Evolutionary conservation across 192 early-diverging fungal genomes (phyloP).

Genomic region (Dimargaris xerosporica): DNA sequence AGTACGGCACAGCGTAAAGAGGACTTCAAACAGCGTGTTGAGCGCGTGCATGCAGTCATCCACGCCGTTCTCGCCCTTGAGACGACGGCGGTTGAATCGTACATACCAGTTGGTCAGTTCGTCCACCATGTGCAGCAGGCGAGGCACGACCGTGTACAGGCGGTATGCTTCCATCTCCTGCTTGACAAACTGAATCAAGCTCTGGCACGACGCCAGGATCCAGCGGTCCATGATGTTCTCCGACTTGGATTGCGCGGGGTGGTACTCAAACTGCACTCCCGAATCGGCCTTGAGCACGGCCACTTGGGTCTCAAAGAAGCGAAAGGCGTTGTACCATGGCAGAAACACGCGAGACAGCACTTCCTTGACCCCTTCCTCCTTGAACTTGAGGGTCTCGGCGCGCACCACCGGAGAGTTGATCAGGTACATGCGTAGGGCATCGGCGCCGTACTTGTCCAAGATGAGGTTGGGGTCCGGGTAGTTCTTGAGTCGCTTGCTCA

Average conservation of each 20-base stretch:
- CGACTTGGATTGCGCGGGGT: conserved; percentile 47
- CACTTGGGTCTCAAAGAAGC: conserved; percentile 89
- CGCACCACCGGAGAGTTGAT: conserved; percentile 97
- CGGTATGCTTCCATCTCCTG: conserved; percentile 92
- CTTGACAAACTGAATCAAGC: conserved; percentile 80
- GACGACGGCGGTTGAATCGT: conserved; percentile 89
- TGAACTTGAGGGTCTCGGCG: conserved; percentile 87
- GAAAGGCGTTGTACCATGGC: conserved; percentile 98
- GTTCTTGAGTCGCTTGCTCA: conserved; percentile 97
- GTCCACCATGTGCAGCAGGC: conserved; percentile 78
- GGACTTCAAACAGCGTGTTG: conserved; percentile 90
- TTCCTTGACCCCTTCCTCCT: conserved; percentile 95
- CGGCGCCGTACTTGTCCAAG: conserved; percentile 82
- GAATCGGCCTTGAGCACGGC: conserved; percentile 71
- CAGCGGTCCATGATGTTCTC: conserved; percentile 96
- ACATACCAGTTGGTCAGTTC: conserved; percentile 98
- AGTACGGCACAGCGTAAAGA: conserved; percentile 72
- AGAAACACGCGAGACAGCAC: conserved; percentile 85
- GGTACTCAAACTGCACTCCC: conserved; percentile 61
- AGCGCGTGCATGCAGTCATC: conserved; percentile 76
- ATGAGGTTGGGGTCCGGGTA: conserved; percentile 84
- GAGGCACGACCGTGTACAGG: conserved; percentile 94
- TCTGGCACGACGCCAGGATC: conserved; percentile 91
- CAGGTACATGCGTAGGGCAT: conserved; percentile 84
- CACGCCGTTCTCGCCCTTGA: conserved; percentile 88